Percentiles rank a stretch among this genome's conserved stretches.
These are phyloP conservation scores for Phellopilus nigrolimitatus DNA, from an alignment of 1,284 basidiomycete species.

Conservation along the genomic window DNA sequence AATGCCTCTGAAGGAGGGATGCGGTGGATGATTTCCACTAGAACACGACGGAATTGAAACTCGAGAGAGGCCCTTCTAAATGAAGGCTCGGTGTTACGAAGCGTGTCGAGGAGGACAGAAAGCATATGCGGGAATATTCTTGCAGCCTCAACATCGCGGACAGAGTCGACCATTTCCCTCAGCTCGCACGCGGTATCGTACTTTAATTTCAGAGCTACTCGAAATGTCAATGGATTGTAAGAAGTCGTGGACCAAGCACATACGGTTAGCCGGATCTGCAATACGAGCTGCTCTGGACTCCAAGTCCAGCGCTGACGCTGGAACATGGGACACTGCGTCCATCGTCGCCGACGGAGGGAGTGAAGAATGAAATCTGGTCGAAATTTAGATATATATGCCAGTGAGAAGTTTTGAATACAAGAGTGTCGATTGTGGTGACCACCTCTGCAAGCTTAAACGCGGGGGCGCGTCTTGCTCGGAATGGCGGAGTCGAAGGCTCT, in stretches of 20 bases:
- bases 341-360: constrained; percentile 26
- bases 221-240: constrained; percentile 7
- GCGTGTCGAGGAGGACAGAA: constrained; percentile 74
- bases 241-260: constrained; percentile 4
- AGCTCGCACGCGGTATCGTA: constrained; percentile 73
- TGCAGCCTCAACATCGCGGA: constrained; percentile 76
- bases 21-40: constrained; percentile 87
- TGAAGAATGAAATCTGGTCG: constrained; percentile 12
- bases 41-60: constrained; percentile 80
- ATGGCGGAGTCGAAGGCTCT: too few relatives aligned
- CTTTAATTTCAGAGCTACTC: constrained; percentile 64
- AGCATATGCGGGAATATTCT: constrained; percentile 71
- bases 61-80: constrained; percentile 78
- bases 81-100: constrained; percentile 73
- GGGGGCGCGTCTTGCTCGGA: too few relatives aligned
- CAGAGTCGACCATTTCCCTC: constrained; percentile 82
- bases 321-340: constrained; percentile 41
- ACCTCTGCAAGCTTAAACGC: neutral
- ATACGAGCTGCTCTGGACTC: constrained; percentile 66
- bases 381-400: too few relatives aligned
- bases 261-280: constrained; percentile 52
- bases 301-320: constrained; percentile 55
- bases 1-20: constrained; percentile 81
- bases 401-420: too few relatives aligned
- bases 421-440: neutral